Evolutionary conservation across 805 yeast genomes (phyloP).

Genomic region (Ogataea neopini): DNA sequence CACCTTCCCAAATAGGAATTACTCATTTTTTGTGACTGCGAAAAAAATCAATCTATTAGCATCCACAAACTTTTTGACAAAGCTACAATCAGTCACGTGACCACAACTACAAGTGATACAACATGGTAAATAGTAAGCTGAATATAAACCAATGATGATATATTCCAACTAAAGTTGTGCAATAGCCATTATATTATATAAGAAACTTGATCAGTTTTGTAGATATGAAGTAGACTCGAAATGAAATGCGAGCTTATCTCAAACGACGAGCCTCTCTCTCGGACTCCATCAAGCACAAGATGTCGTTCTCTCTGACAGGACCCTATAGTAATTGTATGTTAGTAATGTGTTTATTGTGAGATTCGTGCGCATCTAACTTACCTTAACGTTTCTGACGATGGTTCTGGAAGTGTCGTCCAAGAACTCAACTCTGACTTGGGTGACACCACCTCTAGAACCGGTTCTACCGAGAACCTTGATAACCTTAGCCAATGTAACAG

Average conservation of each 20-base stretch:
- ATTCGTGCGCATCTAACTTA: no score
- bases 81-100: slow-evolving; percentile 13
- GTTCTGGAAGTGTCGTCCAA: slow-evolving; percentile 93
- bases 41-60: neutral
- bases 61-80: neutral
- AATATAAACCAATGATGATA: slow-evolving; percentile 13
- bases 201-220: slow-evolving; percentile 10
- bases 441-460: slow-evolving; percentile 99
- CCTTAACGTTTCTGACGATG: slow-evolving; percentile 92
- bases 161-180: slow-evolving; percentile 15
- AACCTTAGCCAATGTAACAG: slow-evolving; percentile 99
- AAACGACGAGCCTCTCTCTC: slow-evolving; percentile 99
- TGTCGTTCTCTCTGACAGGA: slow-evolving; percentile 97
- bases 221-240: slow-evolving; percentile 9
- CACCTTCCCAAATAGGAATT: slow-evolving; percentile 1
- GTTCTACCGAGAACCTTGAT: slow-evolving; percentile 99
- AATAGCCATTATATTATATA: slow-evolving; percentile 16
- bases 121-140: slow-evolving; percentile 1
- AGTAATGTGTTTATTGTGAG: slow-evolving; percentile 14
- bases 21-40: slow-evolving; percentile 5
- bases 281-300: slow-evolving; percentile 98
- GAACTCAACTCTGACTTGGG: slow-evolving; percentile 97
- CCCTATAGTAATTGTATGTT: slow-evolving; percentile 41
- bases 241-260: slow-evolving; percentile 50
- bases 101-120: neutral